Base-by-base conservation (phyloP, 2,329 filamentous ascomycete species). In the Clonostachys rhizophaga region DNA sequence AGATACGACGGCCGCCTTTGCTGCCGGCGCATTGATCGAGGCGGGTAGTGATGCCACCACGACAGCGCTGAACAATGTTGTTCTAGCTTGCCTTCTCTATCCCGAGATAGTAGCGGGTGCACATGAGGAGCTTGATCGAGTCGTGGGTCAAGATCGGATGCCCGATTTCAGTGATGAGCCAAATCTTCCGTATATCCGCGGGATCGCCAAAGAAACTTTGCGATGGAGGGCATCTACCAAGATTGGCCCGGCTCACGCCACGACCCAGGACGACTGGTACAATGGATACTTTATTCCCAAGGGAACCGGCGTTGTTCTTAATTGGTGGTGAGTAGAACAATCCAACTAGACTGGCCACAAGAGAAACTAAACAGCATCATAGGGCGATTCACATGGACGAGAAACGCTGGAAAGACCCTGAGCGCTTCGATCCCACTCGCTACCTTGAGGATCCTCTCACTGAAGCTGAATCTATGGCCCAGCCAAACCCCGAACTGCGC, bases 321-420 rank as follows among this genome's bases (percentile, higher is more conserved):
- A 74, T 46, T 60, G 65, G 30, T 74, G 69, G 66, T 60, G 53
- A 49, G 45, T 39, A 14, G 36, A 17, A 14, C 36, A 17, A 39
- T 10, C 10, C 10, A 10, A 39, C 14, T 39, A 17, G 36, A 5
- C 24, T 39, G 2, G 16, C 36, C 10, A 11, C 6, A 14, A 6
- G 36, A 14, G 14, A 39, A 39, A 39, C 36, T 39, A 14, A 17
- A 6, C 11, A 17, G 13, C 11, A 7, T 17, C 6, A 64, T 24
- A 74, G 69, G 66, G 64, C 63, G 9, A 69, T 79, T 30, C 62
- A 76, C 52, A 70, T 68, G 55, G 75, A 81, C 50, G 61, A 65
- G 3, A 52, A 60, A 2, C 63, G 70, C 2, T 63, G 70, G 51
- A 52, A 64, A 1, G 57, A 74, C 18, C 74, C 74, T 0, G 54